A percentile compares a stretch with the other conserved stretches of the same genome.
phyloP scores from a whole-genome alignment of 78 protist genomes.

The Cyanophora paradoxa region DNA sequence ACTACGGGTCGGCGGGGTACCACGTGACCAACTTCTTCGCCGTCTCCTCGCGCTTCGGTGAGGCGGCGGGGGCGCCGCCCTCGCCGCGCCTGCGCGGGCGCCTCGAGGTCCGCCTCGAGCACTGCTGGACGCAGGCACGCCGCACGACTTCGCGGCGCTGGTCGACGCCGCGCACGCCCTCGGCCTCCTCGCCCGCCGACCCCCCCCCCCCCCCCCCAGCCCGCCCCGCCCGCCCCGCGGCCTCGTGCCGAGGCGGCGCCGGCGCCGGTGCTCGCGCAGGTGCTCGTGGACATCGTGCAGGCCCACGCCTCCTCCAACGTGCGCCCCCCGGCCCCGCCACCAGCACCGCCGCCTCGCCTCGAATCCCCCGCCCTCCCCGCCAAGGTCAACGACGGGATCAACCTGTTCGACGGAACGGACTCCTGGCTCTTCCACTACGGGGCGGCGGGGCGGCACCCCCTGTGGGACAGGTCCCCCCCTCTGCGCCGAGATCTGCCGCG shows the following conservation, averaged over 20 bases:
- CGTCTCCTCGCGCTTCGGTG: conserved; percentile 50
- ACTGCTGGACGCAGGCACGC: too few relatives aligned
- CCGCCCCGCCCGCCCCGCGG: too few relatives aligned
- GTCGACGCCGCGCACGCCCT: conserved; percentile 70
- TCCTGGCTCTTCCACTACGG: conserved; percentile 77
- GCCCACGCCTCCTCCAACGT: conserved; percentile 54
- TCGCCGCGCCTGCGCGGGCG: too few relatives aligned
- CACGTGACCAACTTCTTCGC: conserved; percentile 51
- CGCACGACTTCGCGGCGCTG: conserved; percentile 65
- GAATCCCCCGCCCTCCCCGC: too few relatives aligned
- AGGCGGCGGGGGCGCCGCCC: too few relatives aligned
- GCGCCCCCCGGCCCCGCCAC: too few relatives aligned
- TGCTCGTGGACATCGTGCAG: conserved; percentile 86
- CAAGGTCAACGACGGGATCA: conserved; percentile 82
- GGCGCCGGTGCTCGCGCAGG: too few relatives aligned
- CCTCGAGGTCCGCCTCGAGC: too few relatives aligned
- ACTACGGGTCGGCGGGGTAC: conserved; percentile 87
- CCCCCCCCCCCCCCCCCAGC: too few relatives aligned
- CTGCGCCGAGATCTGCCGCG: not conserved
- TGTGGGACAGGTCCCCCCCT: conserved; percentile 41
- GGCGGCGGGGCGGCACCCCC: conserved; percentile 52
- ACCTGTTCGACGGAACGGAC: conserved; percentile 70
- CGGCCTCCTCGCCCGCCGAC: conserved; percentile 68
- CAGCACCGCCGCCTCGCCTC: too few relatives aligned
- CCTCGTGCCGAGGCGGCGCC: too few relatives aligned